Evolutionary conservation across 345 rosid genomes (phyloP).

Genomic region (Eucalyptus cloeziana): DNA sequence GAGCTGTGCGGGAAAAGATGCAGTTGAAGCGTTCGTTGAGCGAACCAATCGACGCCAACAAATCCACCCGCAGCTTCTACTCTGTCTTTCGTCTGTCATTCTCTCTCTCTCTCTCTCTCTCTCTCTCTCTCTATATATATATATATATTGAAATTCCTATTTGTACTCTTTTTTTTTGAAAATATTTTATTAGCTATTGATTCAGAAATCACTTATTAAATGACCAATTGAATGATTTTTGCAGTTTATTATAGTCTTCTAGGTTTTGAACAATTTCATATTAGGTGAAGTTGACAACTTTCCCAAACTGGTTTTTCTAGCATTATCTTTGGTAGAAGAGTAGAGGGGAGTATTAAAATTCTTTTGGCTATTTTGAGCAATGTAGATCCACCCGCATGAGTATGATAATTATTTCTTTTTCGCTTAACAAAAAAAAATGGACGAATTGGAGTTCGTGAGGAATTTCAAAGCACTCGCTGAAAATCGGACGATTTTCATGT

Average conservation of each 20-base stretch:
- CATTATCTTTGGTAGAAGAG: background rate
- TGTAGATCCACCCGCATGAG: background rate
- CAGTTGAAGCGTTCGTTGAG: constrained; percentile 69
- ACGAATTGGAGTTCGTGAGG: fast-evolving
- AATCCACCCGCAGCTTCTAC: background rate
- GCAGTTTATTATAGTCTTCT: background rate
- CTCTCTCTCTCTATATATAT: background rate
- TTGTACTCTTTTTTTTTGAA: background rate
- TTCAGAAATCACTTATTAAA: background rate
- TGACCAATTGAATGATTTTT: background rate
- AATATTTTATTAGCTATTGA: background rate
- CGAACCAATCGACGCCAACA: constrained; percentile 33
- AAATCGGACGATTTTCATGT: background rate
- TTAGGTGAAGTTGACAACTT: background rate
- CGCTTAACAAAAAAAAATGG: background rate
- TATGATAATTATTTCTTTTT: background rate
- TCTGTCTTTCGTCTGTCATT: background rate
- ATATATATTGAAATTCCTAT: background rate
- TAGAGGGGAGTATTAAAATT: background rate
- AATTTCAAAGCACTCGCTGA: background rate
- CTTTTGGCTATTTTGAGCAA: background rate
- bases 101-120: background rate
- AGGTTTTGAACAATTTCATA: background rate
- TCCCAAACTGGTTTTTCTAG: background rate
- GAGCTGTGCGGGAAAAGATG: constrained; percentile 39